Conservation (phyloP, 164 flowering plant genomes). For the Nelumbo lutea region DNA sequence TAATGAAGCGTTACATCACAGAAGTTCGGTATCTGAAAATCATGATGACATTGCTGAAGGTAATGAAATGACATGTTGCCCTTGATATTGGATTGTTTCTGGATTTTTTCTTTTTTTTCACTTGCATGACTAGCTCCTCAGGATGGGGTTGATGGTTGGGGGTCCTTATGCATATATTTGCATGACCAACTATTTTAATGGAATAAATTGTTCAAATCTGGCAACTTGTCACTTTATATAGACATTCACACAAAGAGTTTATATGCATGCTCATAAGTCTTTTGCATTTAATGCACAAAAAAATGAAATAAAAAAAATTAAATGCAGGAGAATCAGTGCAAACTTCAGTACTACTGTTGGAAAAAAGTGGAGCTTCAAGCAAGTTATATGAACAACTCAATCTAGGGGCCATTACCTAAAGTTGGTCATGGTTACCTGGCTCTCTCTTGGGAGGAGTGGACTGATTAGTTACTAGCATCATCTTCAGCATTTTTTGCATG, state of each 20-base stretch:
- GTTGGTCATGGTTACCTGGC: no score
- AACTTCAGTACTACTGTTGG: no score
- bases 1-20: slow-evolving; percentile 87
- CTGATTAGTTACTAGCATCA: no score
- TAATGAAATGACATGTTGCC: slow-evolving; percentile 3
- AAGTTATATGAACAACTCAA: no score
- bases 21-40: slow-evolving; percentile 83
- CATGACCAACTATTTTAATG: neutral
- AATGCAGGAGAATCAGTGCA: neutral
- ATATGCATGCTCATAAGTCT: neutral
- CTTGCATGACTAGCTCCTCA: no score
- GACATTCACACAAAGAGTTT: neutral
- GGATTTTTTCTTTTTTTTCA: neutral
- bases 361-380: no score
- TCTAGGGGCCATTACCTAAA: no score
- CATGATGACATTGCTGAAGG: slow-evolving; percentile 80
- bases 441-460: no score
- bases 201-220: neutral
- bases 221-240: neutral
- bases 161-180: neutral
- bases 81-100: neutral
- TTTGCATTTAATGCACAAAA: neutral
- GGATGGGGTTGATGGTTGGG: neutral
- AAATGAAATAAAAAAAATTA: neutral
- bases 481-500: no score